Evolutionary conservation across 2,329 filamentous ascomycete species (phyloP).

Genomic region (Aspergillus uvarum): DNA sequence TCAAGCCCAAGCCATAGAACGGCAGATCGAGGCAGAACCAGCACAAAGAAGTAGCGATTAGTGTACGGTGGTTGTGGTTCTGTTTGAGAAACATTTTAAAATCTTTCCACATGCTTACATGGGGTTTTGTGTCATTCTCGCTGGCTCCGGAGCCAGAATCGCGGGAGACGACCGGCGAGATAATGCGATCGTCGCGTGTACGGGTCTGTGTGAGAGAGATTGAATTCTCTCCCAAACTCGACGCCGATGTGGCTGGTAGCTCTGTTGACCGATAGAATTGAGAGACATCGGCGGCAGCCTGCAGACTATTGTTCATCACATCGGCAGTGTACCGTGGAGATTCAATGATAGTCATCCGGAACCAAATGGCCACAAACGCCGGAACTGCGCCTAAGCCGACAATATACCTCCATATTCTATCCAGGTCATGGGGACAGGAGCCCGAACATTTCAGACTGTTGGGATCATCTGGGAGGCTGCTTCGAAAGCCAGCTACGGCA

Average conservation of each 20-base stretch:
- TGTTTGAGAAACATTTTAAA: conserved; percentile 28
- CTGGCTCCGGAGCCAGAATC: neutral
- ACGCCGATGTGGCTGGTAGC: neutral
- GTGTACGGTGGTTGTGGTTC: conserved; percentile 27
- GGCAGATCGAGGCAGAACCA: conserved; percentile 54
- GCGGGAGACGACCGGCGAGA: neutral
- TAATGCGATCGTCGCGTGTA: neutral
- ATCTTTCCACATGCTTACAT: conserved; percentile 12
- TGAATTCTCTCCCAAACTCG: conserved; percentile 4
- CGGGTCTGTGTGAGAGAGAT: conserved; percentile 2
- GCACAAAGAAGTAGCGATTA: conserved; percentile 43
- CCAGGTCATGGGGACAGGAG: conserved; percentile 43
- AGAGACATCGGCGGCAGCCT: conserved; percentile 16
- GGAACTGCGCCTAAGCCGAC: conserved; percentile 62
- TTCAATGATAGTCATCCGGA: conserved; percentile 64
- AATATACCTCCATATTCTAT: conserved; percentile 63
- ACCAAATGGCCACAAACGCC: conserved; percentile 61
- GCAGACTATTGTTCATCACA: conserved; percentile 37
- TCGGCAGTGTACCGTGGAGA: conserved; percentile 63
- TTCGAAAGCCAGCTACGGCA: conserved; percentile 63
- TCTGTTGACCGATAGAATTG: conserved; percentile 11
- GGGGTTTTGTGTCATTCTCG: neutral
- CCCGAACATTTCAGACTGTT: conserved; percentile 55
- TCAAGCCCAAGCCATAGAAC: conserved; percentile 52
- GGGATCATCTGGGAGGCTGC: conserved; percentile 26